Conservation (phyloP, 75 land plant species). For the Cryptomeria japonica region DNA sequence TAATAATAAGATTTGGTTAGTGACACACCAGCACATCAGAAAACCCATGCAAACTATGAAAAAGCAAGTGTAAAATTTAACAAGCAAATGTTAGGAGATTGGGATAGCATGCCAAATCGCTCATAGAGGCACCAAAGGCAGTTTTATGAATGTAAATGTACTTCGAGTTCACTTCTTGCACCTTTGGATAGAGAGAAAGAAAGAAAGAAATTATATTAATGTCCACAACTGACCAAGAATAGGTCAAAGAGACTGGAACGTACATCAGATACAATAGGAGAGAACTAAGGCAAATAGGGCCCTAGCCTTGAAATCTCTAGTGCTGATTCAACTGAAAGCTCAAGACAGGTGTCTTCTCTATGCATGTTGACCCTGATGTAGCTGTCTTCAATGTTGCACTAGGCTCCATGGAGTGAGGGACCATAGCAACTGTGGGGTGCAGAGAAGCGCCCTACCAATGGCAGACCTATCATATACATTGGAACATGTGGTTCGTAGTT, state of each 20-base stretch:
- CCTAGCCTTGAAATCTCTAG: neutral
- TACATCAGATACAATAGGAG: too few relatives aligned
- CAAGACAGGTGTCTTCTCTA: too few relatives aligned
- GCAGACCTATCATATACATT: neutral
- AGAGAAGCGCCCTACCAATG: neutral
- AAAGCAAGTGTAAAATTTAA: neutral
- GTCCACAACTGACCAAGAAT: too few relatives aligned
- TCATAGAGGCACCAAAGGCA: neutral
- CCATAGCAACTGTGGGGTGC: neutral
- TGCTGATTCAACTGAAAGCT: too few relatives aligned
- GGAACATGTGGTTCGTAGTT: neutral
- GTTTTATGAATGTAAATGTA: neutral
- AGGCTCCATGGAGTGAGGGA: neutral
- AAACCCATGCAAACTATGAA: neutral
- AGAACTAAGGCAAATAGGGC: too few relatives aligned
- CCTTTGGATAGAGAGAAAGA: neutral
- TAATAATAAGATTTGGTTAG: neutral
- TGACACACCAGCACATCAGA: too few relatives aligned
- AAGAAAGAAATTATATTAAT: too few relatives aligned
- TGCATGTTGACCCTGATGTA: neutral
- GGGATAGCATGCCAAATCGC: neutral
- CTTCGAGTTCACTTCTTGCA: neutral
- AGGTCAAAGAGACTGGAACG: too few relatives aligned
- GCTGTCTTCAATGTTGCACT: neutral
- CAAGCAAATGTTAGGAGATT: neutral